Conservation (phyloP, 495 filamentous ascomycete species). For the Rostrohypoxylon terebratum region DNA sequence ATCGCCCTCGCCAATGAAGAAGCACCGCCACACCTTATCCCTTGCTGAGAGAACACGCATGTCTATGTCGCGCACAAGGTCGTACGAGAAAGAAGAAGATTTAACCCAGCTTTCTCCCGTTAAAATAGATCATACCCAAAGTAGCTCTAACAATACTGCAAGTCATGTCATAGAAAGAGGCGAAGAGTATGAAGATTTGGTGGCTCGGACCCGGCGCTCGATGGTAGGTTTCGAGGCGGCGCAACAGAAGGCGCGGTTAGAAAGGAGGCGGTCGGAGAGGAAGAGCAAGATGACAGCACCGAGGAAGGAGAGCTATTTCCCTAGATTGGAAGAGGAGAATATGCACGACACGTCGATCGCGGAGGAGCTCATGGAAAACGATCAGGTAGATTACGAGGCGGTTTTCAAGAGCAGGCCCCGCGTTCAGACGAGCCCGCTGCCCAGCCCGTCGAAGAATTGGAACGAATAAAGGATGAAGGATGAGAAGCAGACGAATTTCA, state of each 20-base stretch:
- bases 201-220: constrained; percentile 82
- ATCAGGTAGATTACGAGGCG: constrained; percentile 80
- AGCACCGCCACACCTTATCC: constrained; percentile 63
- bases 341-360: constrained; percentile 43
- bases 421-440: constrained; percentile 78
- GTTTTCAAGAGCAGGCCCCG: constrained; percentile 88
- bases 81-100: constrained; percentile 52
- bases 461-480: constrained; percentile 21
- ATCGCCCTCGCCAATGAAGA: constrained; percentile 66
- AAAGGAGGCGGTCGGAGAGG: constrained; percentile 65
- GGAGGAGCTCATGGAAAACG: constrained; percentile 50
- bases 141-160: constrained; percentile 9
- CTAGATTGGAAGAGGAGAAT: constrained; percentile 54
- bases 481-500: not conserved
- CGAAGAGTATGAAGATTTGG: constrained; percentile 62
- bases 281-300: constrained; percentile 56
- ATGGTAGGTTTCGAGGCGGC: constrained; percentile 74
- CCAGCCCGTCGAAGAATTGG: constrained; percentile 60
- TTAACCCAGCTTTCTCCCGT: constrained; percentile 44
- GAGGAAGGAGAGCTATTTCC: constrained; percentile 55
- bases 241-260: constrained; percentile 65
- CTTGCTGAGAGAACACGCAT: constrained; percentile 65
- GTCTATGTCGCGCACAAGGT: constrained; percentile 60
- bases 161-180: constrained; percentile 43
- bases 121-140: constrained; percentile 23